Evolutionary conservation across 2,329 filamentous ascomycete genomes (phyloP), one percentile per base, ranked within the genome.

Genomic region (Bisporella sp.): DNA sequence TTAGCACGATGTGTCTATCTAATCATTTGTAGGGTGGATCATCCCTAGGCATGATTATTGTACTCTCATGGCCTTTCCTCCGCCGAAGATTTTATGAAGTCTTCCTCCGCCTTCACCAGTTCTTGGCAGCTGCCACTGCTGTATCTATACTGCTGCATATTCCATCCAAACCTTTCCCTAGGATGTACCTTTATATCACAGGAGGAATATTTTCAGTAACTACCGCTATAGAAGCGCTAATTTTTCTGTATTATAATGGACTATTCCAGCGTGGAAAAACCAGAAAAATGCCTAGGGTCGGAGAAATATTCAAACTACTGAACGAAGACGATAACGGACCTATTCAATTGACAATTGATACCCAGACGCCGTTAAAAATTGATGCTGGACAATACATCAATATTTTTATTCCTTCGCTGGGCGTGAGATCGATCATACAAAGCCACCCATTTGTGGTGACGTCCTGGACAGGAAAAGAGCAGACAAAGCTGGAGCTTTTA

Each of bases 371-470:
- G 60, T 21, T 59, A 9, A 32, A 46, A 11, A 45, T 57, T 5
- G 41, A 53, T 9, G 51, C 46, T 21, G 45, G 58, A 30, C 62
- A 59, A 40, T 41, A 44, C 35, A 54, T 57, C 33, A 51, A 58
- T 33, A 31, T 58, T 31, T 55, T 45, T 41, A 56, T 57, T 32
- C 51, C 51, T 29, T 56, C 45, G 11, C 37, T 58, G 35, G 50
- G 50, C 41, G 53, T 57, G 45, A 57, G 32, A 46, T 50, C 48
- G 33, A 52, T 55, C 37, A 56, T 66, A 35, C 53, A 65, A 52
- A 58, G 50, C 30, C 56, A 67, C 56, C 59, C 55, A 31, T 66
- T 65, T 49, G 59, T 59, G n/a, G 58, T 66, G 37, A 57, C 51
- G 33, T 66, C 46, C 44, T 66, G 52, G 59, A 50, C 54, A 30